phyloP scores from a whole-genome alignment of 192 early-diverging fungal species.

The Linderina pennispora region DNA sequence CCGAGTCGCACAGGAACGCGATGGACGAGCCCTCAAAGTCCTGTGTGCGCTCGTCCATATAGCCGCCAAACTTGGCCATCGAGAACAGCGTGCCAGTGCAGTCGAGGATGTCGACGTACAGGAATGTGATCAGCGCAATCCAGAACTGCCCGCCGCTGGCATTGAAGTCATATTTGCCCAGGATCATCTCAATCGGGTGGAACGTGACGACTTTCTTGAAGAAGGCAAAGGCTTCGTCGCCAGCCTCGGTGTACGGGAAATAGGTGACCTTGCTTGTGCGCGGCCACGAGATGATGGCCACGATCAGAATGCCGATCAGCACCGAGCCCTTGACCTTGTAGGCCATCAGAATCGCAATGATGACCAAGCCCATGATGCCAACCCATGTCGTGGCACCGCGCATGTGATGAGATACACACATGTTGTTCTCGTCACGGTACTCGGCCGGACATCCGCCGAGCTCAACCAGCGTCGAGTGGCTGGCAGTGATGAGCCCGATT shows the following conservation, averaged over 20 bases:
- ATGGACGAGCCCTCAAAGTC: constrained; percentile 71
- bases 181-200: constrained; percentile 53
- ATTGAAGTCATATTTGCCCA: constrained; percentile 60
- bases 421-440: constrained; percentile 54
- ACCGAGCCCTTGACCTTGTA: constrained; percentile 67
- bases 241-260: constrained; percentile 62
- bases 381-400: constrained; percentile 58
- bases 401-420: constrained; percentile 56
- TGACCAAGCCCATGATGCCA: constrained; percentile 64
- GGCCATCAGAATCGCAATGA: constrained; percentile 58
- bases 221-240: constrained; percentile 58
- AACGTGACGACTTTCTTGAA: constrained; percentile 69
- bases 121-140: constrained; percentile 77
- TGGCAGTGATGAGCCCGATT: constrained; percentile 65
- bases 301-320: constrained; percentile 63
- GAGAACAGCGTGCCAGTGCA: constrained; percentile 82
- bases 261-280: constrained; percentile 63
- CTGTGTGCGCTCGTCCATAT: constrained; percentile 60
- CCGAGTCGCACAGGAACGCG: constrained; percentile 71
- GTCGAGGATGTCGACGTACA: constrained; percentile 84
- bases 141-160: constrained; percentile 56
- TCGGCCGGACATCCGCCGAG: constrained; percentile 61
- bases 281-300: constrained; percentile 69
- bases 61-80: constrained; percentile 78
- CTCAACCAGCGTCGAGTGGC: constrained; percentile 60